Evolutionary conservation across 441 rosid genomes (phyloP), one percentile per base, ranked within the genome.

Genomic region (Monsonia emarginata): DNA sequence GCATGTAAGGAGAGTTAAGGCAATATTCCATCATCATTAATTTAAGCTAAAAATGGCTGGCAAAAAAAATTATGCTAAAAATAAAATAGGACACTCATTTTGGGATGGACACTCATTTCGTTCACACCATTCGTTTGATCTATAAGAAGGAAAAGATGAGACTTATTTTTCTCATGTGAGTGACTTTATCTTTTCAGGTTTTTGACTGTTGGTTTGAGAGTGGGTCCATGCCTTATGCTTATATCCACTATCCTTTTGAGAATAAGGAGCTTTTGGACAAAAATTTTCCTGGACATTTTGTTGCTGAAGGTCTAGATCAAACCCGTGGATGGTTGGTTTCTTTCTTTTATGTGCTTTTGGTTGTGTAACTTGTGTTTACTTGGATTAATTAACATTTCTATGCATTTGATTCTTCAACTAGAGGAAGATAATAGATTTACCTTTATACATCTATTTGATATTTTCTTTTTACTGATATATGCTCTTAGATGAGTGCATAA

Each of bases 161-260:
- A n/a, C n/a, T n/a, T n/a, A 46, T n/a, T 44, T n/a, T 48, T 32
- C 26, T 69, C 65, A 65, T 69, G 14, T 16, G 6, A 28, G 4
- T 34, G 24, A 58, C 69, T 65, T 52, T 61, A 34, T 67, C 26
- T 63, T 68, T 81, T 74, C 90, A 95, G 97, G 99, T 91, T 48
- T 91, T 91, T 65, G 98, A 95, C 84, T 91, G 97, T 79, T 95
- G 99, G 99, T 94, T 91, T 75, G 99, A 91, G 78, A 94, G 99
- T 71, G 99, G 99, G 21, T 91, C 99, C 44, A 94, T 94, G 99
- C 99, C 99, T 34, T 91, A 91, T 80, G 99, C 99, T 59, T 90
- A 85, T 78, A 87, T 91, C 64, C 99, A 91, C 75, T 94, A 91
- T 72, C 97, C 99, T 10, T 95, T 92, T 81, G 98, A 95, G 81